Base-by-base conservation (phyloP, 2,329 filamentous ascomycete genomes). In the Ascochyta koolunga region DNA sequence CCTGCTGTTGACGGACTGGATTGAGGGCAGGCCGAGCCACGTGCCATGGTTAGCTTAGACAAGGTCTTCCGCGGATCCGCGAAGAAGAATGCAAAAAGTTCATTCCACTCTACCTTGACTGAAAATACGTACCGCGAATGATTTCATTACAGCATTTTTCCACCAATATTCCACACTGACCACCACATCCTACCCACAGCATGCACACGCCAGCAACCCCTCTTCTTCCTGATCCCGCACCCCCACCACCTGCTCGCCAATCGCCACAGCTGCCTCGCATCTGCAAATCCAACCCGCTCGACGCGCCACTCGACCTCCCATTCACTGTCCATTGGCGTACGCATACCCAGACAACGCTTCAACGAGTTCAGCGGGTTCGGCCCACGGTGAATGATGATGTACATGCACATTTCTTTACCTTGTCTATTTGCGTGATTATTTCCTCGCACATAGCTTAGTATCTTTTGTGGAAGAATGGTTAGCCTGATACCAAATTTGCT, bases 11-110 rank as follows among this genome's bases (percentile, higher is more conserved):
- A 35, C 36, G 45, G 45, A 37, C 40, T 3, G 61, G 58, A 60
- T 50, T 52, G 60, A 65, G 61, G 65, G 61, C 61, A 65, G 61
- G 65, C 65, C 64, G 65, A 68, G 65, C 61, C 65, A 68, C 64
- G 60, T 57, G 65, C 62, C 59, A 56, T 68, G 65, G 65, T 65
- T 68, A 68, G 64, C 59, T 60, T 60, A 60, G 59, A 64, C 59
- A 66, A 66, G 53, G 32, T 61, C 64, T 62, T 66, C 54, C 46
- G 65, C 63, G 58, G 47, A 48, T 56, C 58, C 56, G 58, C 60
- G 43, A 56, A 60, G 58, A 60, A 52, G 41, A 65, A 62, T 56
- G 52, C 38, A 63, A 66, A 66, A 64, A 58, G 50, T 61, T 58
- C 25, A 65, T 60, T 58, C 47, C 37, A 48, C 45, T 21, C 15